A percentile compares a stretch with the other conserved stretches of the same genome.
Evolutionary conservation across 768 basidiomycete genomes (phyloP).

Genomic region (Gloeostereum incarnatum): DNA sequence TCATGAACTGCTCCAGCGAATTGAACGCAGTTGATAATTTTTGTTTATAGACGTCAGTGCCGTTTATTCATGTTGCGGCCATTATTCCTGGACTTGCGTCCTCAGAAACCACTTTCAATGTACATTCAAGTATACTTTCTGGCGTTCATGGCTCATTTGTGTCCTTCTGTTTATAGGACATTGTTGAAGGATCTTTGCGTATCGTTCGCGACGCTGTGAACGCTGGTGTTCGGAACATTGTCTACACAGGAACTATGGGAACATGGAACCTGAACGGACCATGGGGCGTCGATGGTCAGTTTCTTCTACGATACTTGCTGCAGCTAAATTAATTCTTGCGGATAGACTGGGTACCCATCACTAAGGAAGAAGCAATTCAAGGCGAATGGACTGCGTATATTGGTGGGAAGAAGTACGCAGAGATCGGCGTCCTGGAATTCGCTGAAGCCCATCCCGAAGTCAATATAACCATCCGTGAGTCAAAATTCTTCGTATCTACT

Average conservation of each 20-base stretch:
- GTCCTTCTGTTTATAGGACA: neutral
- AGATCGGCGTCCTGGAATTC: constrained; percentile 16
- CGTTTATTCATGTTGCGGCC: constrained; percentile 23
- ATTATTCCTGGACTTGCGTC: constrained; percentile 5
- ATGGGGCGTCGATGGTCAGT: constrained; percentile 2
- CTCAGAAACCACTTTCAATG: neutral
- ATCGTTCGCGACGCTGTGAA: constrained; percentile 2
- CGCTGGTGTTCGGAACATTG: constrained; percentile 4
- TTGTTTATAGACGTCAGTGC: too few relatives aligned
- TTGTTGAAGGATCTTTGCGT: neutral
- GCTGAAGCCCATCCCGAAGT: constrained; percentile 13
- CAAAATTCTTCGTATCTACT: neutral
- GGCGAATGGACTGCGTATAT: constrained; percentile 11
- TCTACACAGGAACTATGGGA: constrained; percentile 3
- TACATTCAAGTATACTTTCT: neutral
- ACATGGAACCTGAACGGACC: constrained; percentile 5
- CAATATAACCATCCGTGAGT: constrained; percentile 8
- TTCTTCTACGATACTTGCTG: neutral
- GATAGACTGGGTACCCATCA: constrained; percentile 4
- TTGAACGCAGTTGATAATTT: too few relatives aligned
- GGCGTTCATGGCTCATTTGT: neutral
- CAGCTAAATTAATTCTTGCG: neutral
- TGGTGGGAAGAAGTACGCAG: constrained; percentile 16
- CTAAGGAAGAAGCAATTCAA: constrained; percentile 5
- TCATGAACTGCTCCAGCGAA: too few relatives aligned